phyloP scores from a whole-genome alignment of 1,284 basidiomycete genomes.

The Boletus semigastroideus region DNA sequence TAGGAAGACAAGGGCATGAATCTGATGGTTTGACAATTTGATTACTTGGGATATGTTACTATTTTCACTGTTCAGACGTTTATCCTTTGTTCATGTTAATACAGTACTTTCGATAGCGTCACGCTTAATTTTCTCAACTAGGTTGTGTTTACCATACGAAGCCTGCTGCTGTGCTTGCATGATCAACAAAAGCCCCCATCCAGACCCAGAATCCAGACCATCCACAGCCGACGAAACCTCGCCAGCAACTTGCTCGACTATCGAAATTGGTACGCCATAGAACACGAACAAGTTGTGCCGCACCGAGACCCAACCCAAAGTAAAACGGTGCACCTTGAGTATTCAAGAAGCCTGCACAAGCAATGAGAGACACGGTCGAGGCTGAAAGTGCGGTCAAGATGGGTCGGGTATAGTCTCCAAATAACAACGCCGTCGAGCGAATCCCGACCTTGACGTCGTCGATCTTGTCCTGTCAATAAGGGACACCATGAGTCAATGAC shows the following conservation, averaged over 20 bases:
- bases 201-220: slow-evolving; percentile 90
- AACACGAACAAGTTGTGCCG: slow-evolving; percentile 80
- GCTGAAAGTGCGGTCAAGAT: slow-evolving; percentile 77
- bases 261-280: slow-evolving; percentile 81
- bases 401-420: slow-evolving; percentile 74
- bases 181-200: slow-evolving; percentile 82
- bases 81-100: background rate
- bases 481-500: background rate
- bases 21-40: background rate
- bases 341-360: slow-evolving; percentile 79
- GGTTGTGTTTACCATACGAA: slow-evolving; percentile 5
- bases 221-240: slow-evolving; percentile 86
- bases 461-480: slow-evolving; percentile 72
- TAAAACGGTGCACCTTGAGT: slow-evolving; percentile 80
- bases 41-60: slow-evolving; percentile 37
- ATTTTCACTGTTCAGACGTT: background rate
- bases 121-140: background rate
- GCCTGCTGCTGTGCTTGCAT: slow-evolving; percentile 39
- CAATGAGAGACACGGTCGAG: slow-evolving; percentile 73
- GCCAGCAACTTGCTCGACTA: slow-evolving; percentile 84
- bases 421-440: slow-evolving; percentile 91
- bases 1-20: slow-evolving; percentile 31
- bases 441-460: slow-evolving; percentile 92
- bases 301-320: slow-evolving; percentile 71
- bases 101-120: background rate